Conservation (phyloP, 2,329 filamentous ascomycete species). For the Taxawa tesnikishii region DNA sequence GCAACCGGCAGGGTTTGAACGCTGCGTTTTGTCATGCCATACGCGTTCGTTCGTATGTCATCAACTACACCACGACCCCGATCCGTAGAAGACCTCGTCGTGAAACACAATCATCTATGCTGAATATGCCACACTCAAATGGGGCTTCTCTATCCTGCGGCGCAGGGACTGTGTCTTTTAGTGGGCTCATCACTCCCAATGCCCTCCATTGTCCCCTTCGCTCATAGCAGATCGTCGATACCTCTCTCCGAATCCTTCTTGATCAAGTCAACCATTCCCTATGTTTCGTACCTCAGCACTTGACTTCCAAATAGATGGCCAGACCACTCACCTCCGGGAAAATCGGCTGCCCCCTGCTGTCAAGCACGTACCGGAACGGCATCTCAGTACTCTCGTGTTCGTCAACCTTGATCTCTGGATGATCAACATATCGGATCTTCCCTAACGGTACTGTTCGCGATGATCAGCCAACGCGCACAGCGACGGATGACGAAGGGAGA, state of each 20-base stretch:
- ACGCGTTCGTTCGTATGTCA: too few relatives aligned
- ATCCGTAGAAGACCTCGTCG: too few relatives aligned
- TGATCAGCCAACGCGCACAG: background rate
- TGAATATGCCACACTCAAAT: too few relatives aligned
- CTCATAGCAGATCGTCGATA: conserved; percentile 69
- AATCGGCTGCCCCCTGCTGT: conserved; percentile 58
- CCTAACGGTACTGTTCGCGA: conserved; percentile 54
- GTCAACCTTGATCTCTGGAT: conserved; percentile 80
- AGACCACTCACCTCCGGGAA: conserved; percentile 65
- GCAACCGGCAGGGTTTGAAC: too few relatives aligned
- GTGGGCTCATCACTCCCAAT: too few relatives aligned
- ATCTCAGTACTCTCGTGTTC: conserved; percentile 92
- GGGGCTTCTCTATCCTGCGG: too few relatives aligned
- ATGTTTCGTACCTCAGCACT: conserved; percentile 11
- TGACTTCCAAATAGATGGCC: conserved; percentile 7
- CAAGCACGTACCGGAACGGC: conserved; percentile 90
- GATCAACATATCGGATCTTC: conserved; percentile 71
- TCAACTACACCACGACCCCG: too few relatives aligned
- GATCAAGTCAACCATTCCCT: conserved; percentile 94
- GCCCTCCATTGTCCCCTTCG: too few relatives aligned
- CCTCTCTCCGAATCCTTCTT: conserved; percentile 88
- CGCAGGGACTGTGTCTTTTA: too few relatives aligned
- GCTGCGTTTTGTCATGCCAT: too few relatives aligned
- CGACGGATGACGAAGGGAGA: conserved; percentile 14
- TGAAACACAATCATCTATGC: too few relatives aligned